phyloP scores from a whole-genome alignment of 768 basidiomycete species.

The Tubosaeta sp. region DNA sequence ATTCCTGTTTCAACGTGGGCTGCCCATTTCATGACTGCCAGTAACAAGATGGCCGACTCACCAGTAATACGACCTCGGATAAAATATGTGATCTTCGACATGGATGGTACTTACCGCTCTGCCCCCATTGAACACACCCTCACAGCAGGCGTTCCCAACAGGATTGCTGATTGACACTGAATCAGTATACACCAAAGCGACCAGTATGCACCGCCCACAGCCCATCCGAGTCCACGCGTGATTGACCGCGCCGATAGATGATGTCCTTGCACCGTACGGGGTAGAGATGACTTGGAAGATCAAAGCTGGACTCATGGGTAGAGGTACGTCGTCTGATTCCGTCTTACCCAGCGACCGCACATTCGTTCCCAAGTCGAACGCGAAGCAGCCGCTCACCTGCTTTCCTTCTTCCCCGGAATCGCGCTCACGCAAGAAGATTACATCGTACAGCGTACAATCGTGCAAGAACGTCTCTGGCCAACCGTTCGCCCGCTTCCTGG shows the following conservation, averaged over 20 bases:
- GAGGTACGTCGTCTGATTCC: slow-evolving; percentile 42
- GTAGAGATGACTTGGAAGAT: slow-evolving; percentile 85
- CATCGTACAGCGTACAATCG: slow-evolving; percentile 47
- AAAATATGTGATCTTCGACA: slow-evolving; percentile 69
- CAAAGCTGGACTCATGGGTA: slow-evolving; percentile 87
- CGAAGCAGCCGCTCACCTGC: slow-evolving; percentile 59
- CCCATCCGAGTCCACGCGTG: neutral
- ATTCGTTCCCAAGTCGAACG: slow-evolving; percentile 49
- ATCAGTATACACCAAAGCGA: slow-evolving; percentile 70
- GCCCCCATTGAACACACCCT: neutral
- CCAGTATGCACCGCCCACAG: slow-evolving; percentile 46
- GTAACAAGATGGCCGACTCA: neutral
- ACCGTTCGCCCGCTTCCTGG: slow-evolving; percentile 73
- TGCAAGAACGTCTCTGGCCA: slow-evolving; percentile 67
- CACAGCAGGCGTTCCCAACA: slow-evolving; percentile 24
- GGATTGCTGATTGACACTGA: slow-evolving; percentile 78
- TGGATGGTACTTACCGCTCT: slow-evolving; percentile 51
- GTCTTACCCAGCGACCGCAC: neutral
- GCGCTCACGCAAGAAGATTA: slow-evolving; percentile 60
- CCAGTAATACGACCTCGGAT: slow-evolving; percentile 22
- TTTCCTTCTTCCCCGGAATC: slow-evolving; percentile 75
- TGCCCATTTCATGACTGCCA: too few species aligned
- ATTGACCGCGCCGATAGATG: slow-evolving; percentile 41
- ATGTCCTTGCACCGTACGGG: slow-evolving; percentile 66
- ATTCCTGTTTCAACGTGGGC: too few species aligned